Evolutionary conservation across 495 filamentous ascomycete species (phyloP), one percentile per base, ranked within the genome.

Genomic region (Acidiella bohemica): DNA sequence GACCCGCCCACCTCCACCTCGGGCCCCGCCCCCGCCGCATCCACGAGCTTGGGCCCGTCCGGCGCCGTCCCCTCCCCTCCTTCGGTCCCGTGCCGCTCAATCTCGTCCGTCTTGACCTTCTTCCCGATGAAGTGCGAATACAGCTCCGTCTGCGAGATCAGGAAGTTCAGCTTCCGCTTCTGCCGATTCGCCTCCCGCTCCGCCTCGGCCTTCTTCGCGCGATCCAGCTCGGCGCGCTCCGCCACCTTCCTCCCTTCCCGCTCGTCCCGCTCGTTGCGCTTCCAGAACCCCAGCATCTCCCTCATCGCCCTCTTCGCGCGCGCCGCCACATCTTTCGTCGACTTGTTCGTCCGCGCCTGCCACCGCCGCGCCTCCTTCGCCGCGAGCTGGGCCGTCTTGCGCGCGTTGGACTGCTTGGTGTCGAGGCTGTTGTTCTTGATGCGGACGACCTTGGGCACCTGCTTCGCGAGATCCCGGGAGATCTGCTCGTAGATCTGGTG

Each of bases 221-320:
- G 88, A 56, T 99, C 90, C 14, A 96, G 73, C 62, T 96, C 92
- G 59, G 95, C 87, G 56, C 80, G 83, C 66, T 99, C 90, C 11
- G 90, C 92, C 32, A 83, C 73, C 57, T 93, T 92, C 36, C 90
- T 78, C 42, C 93, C 66, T 53, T 96, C 90, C 45, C 92, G 81
- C 61, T 99, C 90, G 54, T 96, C 92, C 27, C 86, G 76, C 62
- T 99, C 90, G 60, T 99, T 99, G 34, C 87, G 80, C 59, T 96
- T 96, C 90, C 90, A 99, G 75, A 96, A 99, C 21, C 80, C 74
- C 77, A 95, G 90, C 90, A 99, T 99, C 63, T 99, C 90, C 50
- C 90, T 76, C 90, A 99, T 99, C 38, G 83, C 86, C 33, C 90
- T 76, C 67, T 99, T 99, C 14, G 90, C 92, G 16, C 92, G 76